phyloP scores from a whole-genome alignment of 306 rosid genomes.

The Fagus crenata region DNA sequence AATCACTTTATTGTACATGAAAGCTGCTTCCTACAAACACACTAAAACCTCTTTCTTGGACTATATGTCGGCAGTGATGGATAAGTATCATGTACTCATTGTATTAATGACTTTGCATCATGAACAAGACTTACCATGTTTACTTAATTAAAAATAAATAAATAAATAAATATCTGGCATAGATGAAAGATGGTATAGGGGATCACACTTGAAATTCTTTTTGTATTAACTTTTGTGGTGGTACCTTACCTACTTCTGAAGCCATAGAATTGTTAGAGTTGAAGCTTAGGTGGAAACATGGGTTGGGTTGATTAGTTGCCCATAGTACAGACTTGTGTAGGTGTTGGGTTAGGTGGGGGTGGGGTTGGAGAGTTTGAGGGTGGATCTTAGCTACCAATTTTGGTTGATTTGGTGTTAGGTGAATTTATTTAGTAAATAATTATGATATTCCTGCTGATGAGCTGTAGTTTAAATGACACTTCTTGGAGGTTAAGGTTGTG shows the following conservation, averaged over 20 bases:
- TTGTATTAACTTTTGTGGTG: not conserved
- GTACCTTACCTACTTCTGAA: not conserved
- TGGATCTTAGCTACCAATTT: slow-evolving; percentile 13
- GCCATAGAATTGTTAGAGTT: not conserved
- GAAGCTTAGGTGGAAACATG: slow-evolving; percentile 2
- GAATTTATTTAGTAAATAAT: not conserved
- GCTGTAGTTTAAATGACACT: too few relatives aligned
- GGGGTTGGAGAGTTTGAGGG: not conserved
- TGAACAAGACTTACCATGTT: not conserved
- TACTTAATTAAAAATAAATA: not conserved
- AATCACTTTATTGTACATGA: slow-evolving; percentile 14
- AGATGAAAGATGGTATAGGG: not conserved
- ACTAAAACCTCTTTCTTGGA: not conserved
- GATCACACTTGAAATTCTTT: not conserved
- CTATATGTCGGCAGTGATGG: too few relatives aligned
- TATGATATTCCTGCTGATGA: too few relatives aligned
- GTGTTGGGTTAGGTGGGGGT: slow-evolving; percentile 14
- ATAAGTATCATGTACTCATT: too few relatives aligned
- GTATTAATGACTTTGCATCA: not conserved
- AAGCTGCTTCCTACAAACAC: not conserved
- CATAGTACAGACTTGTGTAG: not conserved
- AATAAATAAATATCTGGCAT: not conserved
- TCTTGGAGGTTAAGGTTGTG: too few relatives aligned
- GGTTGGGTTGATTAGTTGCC: not conserved
- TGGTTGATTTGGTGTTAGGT: slow-evolving; percentile 37